phyloP scores from a whole-genome alignment of 2,329 filamentous ascomycete species.

The Aspergillus calidoustus region DNA sequence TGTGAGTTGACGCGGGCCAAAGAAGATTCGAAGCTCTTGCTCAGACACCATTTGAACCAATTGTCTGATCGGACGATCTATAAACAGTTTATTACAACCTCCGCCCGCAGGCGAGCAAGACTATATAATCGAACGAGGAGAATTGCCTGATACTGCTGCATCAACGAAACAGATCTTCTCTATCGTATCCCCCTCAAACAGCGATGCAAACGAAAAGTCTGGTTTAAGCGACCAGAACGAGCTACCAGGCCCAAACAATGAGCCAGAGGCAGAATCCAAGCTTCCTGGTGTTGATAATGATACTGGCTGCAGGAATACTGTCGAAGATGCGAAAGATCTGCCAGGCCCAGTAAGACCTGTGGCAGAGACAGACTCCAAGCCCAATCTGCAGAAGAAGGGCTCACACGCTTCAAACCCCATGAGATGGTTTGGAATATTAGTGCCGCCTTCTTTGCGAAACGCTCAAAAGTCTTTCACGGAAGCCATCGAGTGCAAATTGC shows the following conservation, averaged over 20 bases:
- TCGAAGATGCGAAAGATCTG: constrained; percentile 2
- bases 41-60: not conserved
- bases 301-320: not conserved
- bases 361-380: constrained; percentile 13
- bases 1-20: constrained; percentile 35
- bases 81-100: constrained; percentile 22
- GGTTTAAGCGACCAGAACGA: constrained; percentile 11
- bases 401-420: constrained; percentile 47
- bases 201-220: constrained; percentile 11
- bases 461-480: constrained; percentile 50
- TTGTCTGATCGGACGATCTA: constrained; percentile 4
- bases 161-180: constrained; percentile 17
- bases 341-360: constrained; percentile 13
- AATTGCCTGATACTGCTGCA: not conserved
- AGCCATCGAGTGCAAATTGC: constrained; percentile 42
- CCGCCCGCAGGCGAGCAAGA: not conserved
- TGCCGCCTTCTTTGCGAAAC: constrained; percentile 48
- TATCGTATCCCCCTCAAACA: constrained; percentile 12
- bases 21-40: not conserved
- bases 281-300: not conserved
- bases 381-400: constrained; percentile 31
- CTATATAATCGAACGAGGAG: not conserved
- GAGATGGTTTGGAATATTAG: constrained; percentile 55
- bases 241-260: not conserved
- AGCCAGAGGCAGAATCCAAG: not conserved